Percentiles rank a stretch among this genome's conserved stretches.
phyloP scores from a whole-genome alignment of 257 asterid species.

The Capsicum rhomboideum region DNA sequence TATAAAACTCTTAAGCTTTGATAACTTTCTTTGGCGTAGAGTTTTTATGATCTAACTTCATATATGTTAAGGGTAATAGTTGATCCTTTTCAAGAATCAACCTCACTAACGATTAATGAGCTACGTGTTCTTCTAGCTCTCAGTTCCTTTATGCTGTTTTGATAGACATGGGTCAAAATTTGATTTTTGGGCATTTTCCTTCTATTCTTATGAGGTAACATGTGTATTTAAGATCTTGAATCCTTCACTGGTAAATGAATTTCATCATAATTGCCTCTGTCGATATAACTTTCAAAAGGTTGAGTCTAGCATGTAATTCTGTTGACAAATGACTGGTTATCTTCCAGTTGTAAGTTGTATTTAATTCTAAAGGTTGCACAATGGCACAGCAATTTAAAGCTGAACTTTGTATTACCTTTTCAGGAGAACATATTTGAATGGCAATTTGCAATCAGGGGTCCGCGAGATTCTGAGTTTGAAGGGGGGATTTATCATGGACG shows the following conservation, averaged over 20 bases:
- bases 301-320: background rate
- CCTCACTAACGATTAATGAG: background rate
- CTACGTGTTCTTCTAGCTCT: background rate
- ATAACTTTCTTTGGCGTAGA: background rate
- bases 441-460: slow-evolving; percentile 91
- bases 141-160: background rate
- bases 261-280: background rate
- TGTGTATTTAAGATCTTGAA: background rate
- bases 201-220: background rate
- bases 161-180: background rate
- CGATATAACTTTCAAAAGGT: background rate
- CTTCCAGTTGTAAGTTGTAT: background rate
- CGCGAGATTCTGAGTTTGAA: slow-evolving; percentile 68
- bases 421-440: slow-evolving; percentile 89
- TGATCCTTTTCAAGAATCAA: background rate
- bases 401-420: background rate
- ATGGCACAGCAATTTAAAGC: background rate
- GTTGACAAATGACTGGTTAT: background rate
- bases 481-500: slow-evolving; percentile 93
- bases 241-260: background rate
- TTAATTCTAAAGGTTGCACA: background rate
- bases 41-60: background rate
- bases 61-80: background rate
- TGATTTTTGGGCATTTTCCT: background rate
- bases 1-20: background rate